Percentiles rank a stretch among this genome's conserved stretches.
Conservation (phyloP, 2,329 filamentous ascomycete species). For the Fusarium annulatum region DNA sequence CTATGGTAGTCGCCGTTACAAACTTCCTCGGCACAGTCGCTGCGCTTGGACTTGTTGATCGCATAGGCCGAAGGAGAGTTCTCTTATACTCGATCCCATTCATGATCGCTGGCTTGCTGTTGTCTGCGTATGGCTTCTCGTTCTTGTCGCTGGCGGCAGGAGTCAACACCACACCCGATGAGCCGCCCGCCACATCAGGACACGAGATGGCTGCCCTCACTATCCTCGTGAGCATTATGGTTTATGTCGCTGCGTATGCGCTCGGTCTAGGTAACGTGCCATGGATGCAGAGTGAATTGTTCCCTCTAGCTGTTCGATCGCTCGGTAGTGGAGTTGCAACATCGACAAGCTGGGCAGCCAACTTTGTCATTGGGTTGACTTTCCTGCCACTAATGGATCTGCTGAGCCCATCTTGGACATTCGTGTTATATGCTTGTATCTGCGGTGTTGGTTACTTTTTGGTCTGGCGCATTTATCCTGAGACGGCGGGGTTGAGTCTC, state of each 20-base stretch:
- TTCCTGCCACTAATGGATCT: slow-evolving; percentile 89
- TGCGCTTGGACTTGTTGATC: slow-evolving; percentile 81
- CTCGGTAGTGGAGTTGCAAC: slow-evolving; percentile 79
- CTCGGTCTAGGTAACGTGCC: slow-evolving; percentile 91
- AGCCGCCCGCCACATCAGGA: slow-evolving; percentile 31
- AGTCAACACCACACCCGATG: slow-evolving; percentile 25
- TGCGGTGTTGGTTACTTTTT: slow-evolving; percentile 75
- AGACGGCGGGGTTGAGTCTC: slow-evolving; percentile 83
- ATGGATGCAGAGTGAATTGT: slow-evolving; percentile 96
- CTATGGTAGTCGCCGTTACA: slow-evolving; percentile 82
- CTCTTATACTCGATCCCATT: slow-evolving; percentile 85
- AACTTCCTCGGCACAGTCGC: slow-evolving; percentile 84
- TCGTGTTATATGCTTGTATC: slow-evolving; percentile 80
- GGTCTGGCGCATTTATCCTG: slow-evolving; percentile 83
- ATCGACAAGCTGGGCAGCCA: slow-evolving; percentile 86
- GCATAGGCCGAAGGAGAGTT: slow-evolving; percentile 80
- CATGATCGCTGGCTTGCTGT: slow-evolving; percentile 79
- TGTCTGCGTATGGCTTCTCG: slow-evolving; percentile 79
- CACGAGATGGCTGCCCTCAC: slow-evolving; percentile 58
- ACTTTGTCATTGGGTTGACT: slow-evolving; percentile 86
- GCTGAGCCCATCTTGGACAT: slow-evolving; percentile 79
- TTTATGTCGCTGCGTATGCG: slow-evolving; percentile 89
- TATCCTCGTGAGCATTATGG: slow-evolving; percentile 79
- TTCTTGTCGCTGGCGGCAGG: slow-evolving; percentile 62
- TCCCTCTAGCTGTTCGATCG: slow-evolving; percentile 79